phyloP scores from a whole-genome alignment of 1,139 yeast genomes.

The Suzukiozyma palmioleophila region DNA sequence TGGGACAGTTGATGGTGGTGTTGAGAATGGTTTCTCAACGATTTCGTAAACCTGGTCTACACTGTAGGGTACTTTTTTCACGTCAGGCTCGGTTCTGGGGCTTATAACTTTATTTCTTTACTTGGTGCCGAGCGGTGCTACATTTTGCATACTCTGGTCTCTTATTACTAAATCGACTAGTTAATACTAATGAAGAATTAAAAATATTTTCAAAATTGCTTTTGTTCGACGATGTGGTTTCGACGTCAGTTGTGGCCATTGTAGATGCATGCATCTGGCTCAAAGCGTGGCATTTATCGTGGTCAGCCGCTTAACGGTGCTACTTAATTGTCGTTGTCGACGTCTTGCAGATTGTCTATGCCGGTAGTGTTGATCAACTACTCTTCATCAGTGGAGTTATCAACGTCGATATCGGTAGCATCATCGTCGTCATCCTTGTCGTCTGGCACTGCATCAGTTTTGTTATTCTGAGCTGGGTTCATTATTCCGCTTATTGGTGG shows the following conservation, averaged over 20 bases:
- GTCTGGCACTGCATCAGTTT: constrained; percentile 6
- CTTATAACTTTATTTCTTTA: too few relatives aligned
- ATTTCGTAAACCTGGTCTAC: too few relatives aligned
- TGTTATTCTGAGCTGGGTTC: constrained; percentile 7
- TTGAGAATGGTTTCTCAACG: too few relatives aligned
- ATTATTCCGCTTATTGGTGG: constrained; percentile 35
- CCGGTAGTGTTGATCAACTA: not conserved
- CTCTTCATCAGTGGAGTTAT: constrained; percentile 19
- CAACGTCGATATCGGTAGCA: constrained; percentile 31
- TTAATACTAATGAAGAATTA: not conserved
- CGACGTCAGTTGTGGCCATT: not conserved
- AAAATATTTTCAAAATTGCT: not conserved
- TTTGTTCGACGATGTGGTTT: not conserved
- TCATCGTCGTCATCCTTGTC: constrained; percentile 28
- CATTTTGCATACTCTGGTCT: too few relatives aligned
- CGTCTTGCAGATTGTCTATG: too few relatives aligned
- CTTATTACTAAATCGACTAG: not conserved
- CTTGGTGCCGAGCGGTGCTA: too few relatives aligned
- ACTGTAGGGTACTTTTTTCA: too few relatives aligned
- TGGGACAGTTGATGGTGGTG: too few relatives aligned
- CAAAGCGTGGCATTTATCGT: too few relatives aligned
- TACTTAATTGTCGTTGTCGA: too few relatives aligned
- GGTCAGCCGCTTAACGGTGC: too few relatives aligned
- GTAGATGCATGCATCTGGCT: not conserved
- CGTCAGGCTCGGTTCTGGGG: too few relatives aligned